A percentile compares a stretch with the other conserved stretches of the same genome.
These are phyloP conservation scores for Chernovozyma aurita DNA, from an alignment of 1,139 yeast genomes.

Conservation along the genomic window DNA sequence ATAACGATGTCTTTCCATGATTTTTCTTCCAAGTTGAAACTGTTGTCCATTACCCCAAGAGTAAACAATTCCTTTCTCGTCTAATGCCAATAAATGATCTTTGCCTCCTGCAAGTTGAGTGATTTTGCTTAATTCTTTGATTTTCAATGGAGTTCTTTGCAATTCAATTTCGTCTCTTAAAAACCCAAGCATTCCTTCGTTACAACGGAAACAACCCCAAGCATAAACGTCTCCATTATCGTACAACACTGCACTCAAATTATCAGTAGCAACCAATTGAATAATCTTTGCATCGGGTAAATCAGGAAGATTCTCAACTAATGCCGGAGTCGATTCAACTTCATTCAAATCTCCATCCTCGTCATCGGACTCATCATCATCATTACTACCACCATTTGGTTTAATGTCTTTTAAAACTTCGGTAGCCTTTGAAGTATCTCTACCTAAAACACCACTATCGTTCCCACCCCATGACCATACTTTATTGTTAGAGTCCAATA, in stretches of 20 bases:
- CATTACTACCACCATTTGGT: constrained; percentile 23
- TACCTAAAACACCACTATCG: constrained; percentile 89
- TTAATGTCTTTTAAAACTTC: constrained; percentile 66
- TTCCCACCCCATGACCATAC: constrained; percentile 98
- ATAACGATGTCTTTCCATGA: constrained; percentile 70
- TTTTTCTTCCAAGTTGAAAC: constrained; percentile 81
- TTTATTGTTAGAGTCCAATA: constrained; percentile 66
- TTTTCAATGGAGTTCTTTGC: constrained; percentile 65
- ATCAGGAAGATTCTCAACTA: constrained; percentile 66
- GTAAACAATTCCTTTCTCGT: constrained; percentile 77
- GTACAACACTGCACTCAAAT: constrained; percentile 74
- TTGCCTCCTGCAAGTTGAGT: constrained; percentile 91
- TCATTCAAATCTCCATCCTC: constrained; percentile 84
- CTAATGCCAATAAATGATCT: constrained; percentile 84
- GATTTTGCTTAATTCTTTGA: constrained; percentile 60
- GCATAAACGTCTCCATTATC: constrained; percentile 88
- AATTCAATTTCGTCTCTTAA: constrained; percentile 52
- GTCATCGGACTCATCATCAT: constrained; percentile 55
- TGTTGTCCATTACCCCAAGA: constrained; percentile 99
- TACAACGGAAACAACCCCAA: constrained; percentile 96
- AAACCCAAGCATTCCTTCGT: constrained; percentile 88
- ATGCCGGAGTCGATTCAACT: constrained; percentile 81
- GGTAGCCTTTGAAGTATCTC: constrained; percentile 64
- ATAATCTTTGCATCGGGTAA: constrained; percentile 53
- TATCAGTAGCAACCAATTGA: constrained; percentile 90